These are phyloP conservation scores for Diutina rugosa DNA, from an alignment of 1,139 yeast genomes.

Conservation along the genomic window DNA sequence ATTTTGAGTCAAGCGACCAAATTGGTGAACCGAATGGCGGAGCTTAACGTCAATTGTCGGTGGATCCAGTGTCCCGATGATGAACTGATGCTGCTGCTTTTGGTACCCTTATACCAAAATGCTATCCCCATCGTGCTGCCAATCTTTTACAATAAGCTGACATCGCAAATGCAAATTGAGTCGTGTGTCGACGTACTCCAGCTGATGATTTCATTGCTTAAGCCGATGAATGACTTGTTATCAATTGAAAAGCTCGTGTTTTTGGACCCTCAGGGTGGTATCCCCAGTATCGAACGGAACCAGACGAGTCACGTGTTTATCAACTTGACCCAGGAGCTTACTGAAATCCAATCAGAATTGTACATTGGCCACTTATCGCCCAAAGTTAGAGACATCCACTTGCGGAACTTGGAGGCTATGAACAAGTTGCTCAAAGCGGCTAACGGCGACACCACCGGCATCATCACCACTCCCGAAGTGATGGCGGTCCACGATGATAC, in stretches of 20 bases:
- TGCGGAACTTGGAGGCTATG: constrained; percentile 42
- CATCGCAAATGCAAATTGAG: constrained; percentile 16
- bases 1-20: constrained; percentile 22
- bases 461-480: constrained; percentile 29
- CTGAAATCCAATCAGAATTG: constrained; percentile 51
- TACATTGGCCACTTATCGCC: constrained; percentile 39
- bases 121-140: constrained; percentile 54
- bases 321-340: constrained; percentile 72
- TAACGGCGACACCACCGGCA: constrained; percentile 29
- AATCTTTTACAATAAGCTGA: constrained; percentile 28
- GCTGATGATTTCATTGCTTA: constrained; percentile 10
- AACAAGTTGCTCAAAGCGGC: constrained; percentile 25
- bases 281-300: constrained; percentile 74
- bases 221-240: constrained; percentile 17
- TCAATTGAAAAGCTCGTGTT: constrained; percentile 71
- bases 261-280: constrained; percentile 76
- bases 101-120: constrained; percentile 31
- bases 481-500: constrained; percentile 31
- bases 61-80: constrained; percentile 7
- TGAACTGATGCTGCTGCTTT: constrained; percentile 19
- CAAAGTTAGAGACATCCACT: constrained; percentile 33
- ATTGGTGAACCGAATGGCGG: constrained; percentile 15
- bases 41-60: constrained; percentile 12
- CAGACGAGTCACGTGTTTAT: constrained; percentile 81
- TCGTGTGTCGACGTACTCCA: not conserved